Evolutionary conservation across 176 grass and related monocot species (phyloP).

Genomic region (Stipa capillata): DNA sequence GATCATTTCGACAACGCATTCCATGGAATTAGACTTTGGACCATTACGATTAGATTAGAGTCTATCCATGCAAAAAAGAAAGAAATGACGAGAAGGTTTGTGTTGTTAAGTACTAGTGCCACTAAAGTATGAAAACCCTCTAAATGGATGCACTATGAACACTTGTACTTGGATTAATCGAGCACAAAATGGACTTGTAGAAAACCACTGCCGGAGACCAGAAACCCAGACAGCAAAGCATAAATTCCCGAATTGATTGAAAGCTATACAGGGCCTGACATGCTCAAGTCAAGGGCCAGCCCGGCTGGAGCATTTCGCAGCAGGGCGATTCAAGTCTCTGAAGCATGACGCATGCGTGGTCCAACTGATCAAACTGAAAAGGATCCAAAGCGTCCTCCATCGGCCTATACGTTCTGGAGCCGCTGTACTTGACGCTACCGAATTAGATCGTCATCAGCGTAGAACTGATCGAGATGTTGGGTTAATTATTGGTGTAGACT

Average conservation of each 20-base stretch:
- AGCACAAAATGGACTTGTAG: background rate
- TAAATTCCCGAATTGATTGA: background rate
- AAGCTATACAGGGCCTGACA: background rate
- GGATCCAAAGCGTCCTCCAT: constrained; percentile 4
- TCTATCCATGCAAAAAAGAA: background rate
- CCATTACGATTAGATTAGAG: background rate
- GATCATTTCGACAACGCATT: background rate
- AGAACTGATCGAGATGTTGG: too few species aligned
- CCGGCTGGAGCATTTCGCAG: background rate
- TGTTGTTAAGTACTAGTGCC: background rate
- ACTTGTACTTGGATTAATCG: background rate
- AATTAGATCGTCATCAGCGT: background rate
- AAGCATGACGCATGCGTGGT: background rate
- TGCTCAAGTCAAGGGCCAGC: background rate
- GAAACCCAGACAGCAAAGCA: background rate
- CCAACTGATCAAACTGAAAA: constrained; percentile 17
- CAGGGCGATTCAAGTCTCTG: constrained; percentile 6
- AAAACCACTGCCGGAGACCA: background rate
- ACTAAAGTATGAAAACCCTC: background rate
- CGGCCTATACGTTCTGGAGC: background rate
- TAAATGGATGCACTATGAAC: background rate
- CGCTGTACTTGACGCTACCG: background rate
- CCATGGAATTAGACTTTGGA: background rate
- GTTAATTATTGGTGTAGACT: too few species aligned
- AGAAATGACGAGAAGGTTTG: background rate